Base-by-base conservation (phyloP, 169 alveolate genomes). In the Eimeria praecox region DNA sequence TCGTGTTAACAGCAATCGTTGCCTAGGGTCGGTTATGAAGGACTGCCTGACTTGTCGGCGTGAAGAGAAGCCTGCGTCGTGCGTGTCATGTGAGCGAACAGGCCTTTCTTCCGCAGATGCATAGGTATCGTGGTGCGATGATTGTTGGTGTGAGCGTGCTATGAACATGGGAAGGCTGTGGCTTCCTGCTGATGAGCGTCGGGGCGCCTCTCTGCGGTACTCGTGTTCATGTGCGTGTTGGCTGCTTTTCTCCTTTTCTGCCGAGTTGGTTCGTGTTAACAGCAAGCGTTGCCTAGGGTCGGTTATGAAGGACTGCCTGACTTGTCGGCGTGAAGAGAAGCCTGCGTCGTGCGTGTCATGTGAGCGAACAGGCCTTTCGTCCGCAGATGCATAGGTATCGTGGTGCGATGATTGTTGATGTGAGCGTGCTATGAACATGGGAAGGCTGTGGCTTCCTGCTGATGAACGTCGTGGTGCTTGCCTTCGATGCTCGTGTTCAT, bases 371-470 rank as follows among this genome's bases (percentile, higher is more conserved):
- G 71, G 71, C 90, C 90, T 33, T n/a, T 59, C 69, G 69, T 59
- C 69, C n/a, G 69, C 69, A 18, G 59, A 16, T 5, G 54, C 62
- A 0, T 59, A 49, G 44, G 30, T 59, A 44, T 9, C 33, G 1
- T 59, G 69, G 69, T 59, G 69, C 27, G 91, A 0, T 27, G 91
- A 77, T 3, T 83, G 91, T 30, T 83, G 71, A 56, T 52, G 91
- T 10, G 91, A 46, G 91, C 75, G 91, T 10, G 91, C 91, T 83
- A 83, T n/a, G 91, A 83, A 54, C 91, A 83, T 49, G 91, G 91
- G 91, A 30, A 83, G 91, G 27, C 91, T 83, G 91, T 83, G 91
- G 80, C 38, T 85, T 35, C 92, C 92, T 59, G 92, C 92, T 85
- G 92, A 85, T 85, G 92, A 85, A 42, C 92, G 92, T 56, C 92